Percentiles rank a stretch among this genome's conserved stretches.
Conservation (phyloP, 1,284 basidiomycete genomes). For the Lignosus rhinocerotis region DNA sequence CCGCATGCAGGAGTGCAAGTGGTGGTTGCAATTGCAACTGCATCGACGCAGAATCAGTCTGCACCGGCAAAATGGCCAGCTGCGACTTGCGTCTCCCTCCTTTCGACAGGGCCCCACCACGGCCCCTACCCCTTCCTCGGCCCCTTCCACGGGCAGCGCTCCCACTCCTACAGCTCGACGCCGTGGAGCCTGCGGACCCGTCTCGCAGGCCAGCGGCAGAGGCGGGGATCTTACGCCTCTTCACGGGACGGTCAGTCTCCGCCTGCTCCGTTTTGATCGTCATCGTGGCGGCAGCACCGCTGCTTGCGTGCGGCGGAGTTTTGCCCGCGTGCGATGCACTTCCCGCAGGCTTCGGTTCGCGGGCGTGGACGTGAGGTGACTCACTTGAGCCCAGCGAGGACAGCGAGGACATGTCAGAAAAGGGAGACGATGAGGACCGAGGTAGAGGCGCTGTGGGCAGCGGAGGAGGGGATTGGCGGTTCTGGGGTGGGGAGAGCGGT, state of each 20-base stretch:
- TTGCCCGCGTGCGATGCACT: background rate
- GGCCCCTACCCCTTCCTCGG: background rate
- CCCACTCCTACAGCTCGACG: background rate
- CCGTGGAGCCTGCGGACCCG: background rate
- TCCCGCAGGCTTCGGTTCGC: background rate
- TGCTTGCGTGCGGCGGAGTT: background rate
- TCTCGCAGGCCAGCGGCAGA: background rate
- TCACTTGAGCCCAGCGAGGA: background rate
- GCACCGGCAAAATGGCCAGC: background rate
- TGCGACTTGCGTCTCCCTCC: background rate
- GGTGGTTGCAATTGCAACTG: background rate
- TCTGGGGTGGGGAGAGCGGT: background rate
- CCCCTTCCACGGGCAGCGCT: background rate
- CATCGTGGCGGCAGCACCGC: background rate
- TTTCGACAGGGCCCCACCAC: background rate
- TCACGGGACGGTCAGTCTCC: constrained; percentile 2
- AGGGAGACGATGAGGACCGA: background rate
- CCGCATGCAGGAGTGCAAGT: background rate
- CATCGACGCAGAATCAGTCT: background rate
- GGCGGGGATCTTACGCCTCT: constrained; percentile 15
- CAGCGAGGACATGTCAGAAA: constrained; percentile 7
- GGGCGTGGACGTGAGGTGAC: background rate
- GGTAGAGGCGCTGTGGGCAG: background rate
- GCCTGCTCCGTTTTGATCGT: constrained; percentile 10
- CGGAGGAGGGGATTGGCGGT: background rate